A percentile compares a stretch with the other conserved stretches of the same genome.
phyloP scores from a whole-genome alignment of 495 filamentous ascomycete genomes.

The Parmelia sp. region DNA sequence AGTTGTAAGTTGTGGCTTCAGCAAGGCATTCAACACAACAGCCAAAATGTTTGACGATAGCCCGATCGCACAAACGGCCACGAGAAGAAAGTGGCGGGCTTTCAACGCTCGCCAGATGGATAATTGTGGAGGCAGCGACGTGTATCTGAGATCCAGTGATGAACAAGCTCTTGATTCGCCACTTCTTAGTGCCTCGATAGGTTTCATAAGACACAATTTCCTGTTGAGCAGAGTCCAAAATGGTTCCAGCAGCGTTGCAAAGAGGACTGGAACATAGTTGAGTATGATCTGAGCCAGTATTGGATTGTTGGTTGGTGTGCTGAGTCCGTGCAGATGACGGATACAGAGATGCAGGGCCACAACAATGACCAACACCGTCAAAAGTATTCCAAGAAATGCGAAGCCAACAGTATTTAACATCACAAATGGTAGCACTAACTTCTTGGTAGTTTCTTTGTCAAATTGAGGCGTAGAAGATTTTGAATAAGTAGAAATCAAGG shows the following conservation, averaged over 20 bases:
- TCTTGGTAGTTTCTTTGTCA: not conserved
- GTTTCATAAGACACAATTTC: conserved; percentile 38
- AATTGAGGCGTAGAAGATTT: not conserved
- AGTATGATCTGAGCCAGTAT: conserved; percentile 36
- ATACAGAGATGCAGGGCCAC: conserved; percentile 5
- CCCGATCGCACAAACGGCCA: conserved; percentile 32
- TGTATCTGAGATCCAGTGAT: conserved; percentile 38
- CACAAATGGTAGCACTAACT: conserved; percentile 9
- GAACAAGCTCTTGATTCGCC: conserved; percentile 26
- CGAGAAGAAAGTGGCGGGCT: conserved; percentile 34
- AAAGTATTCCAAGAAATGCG: conserved; percentile 5
- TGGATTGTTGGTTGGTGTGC: conserved; percentile 32
- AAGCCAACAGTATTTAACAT: not conserved
- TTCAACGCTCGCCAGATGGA: conserved; percentile 33
- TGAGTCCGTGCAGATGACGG: conserved; percentile 24
- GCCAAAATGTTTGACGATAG: conserved; percentile 38
- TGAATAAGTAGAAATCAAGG: not conserved
- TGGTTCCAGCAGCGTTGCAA: conserved; percentile 43
- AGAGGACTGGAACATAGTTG: conserved; percentile 40
- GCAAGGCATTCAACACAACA: conserved; percentile 33
- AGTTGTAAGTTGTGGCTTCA: conserved; percentile 21
- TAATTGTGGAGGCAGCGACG: conserved; percentile 41
- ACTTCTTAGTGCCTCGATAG: conserved; percentile 37
- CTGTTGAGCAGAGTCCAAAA: conserved; percentile 42
- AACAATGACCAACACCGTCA: conserved; percentile 1